These are phyloP conservation scores for Quercus suber DNA, from an alignment of 306 rosid genomes.

Conservation along the genomic window DNA sequence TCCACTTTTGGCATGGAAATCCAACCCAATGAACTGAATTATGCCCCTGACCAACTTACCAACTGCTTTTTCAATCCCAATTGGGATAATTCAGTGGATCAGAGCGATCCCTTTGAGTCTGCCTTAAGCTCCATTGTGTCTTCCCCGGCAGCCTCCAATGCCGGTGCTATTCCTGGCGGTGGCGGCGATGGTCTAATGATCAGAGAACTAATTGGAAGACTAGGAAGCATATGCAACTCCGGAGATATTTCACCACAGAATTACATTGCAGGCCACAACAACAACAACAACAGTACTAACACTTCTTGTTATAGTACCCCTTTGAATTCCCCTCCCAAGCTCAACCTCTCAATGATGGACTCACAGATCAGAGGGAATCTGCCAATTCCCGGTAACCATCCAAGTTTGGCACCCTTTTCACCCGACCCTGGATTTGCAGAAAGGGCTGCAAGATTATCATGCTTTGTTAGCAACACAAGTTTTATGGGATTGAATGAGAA, in stretches of 20 bases:
- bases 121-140: constrained; percentile 59
- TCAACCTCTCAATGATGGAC: constrained; percentile 33
- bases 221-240: constrained; percentile 53
- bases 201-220: constrained; percentile 49
- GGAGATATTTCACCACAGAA: constrained; percentile 41
- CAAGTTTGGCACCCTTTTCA: constrained; percentile 39
- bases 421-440: constrained; percentile 56
- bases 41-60: constrained; percentile 14
- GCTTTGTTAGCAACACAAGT: constrained; percentile 31
- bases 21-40: constrained; percentile 40
- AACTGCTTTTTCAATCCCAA: constrained; percentile 32
- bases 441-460: constrained; percentile 51
- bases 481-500: constrained; percentile 29
- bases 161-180: constrained; percentile 10
- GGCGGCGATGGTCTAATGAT: constrained; percentile 37
- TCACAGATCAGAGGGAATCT: constrained; percentile 31
- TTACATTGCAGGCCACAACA: constrained; percentile 25
- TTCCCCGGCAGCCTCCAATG: constrained; percentile 46
- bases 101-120: constrained; percentile 58
- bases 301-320: constrained; percentile 55
- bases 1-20: constrained; percentile 35
- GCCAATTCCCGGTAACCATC: constrained; percentile 20
- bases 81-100: constrained; percentile 54
- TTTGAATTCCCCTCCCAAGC: constrained; percentile 55
- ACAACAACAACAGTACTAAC: constrained; percentile 29